Base-by-base conservation (phyloP, 805 yeast genomes). In the Tetrapisispora taiwanensis region DNA sequence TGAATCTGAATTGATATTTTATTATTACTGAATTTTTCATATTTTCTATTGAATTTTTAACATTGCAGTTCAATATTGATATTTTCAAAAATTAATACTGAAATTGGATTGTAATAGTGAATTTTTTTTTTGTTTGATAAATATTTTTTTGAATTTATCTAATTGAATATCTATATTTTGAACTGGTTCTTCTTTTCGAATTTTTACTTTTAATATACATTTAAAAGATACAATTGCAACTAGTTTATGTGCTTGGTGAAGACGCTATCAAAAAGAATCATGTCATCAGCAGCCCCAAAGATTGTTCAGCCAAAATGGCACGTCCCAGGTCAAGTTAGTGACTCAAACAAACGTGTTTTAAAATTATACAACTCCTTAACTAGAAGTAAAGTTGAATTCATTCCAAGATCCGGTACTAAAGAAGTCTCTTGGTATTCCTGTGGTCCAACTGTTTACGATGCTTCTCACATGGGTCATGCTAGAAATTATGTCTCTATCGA, bases 381-480 rank as follows among this genome's bases (percentile, higher is more conserved):
- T 3, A 73, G 94, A 54, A 64, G 78, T 28, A 90, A 90, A 59
- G 84, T 77, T 32, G 82, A 72, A 46, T 90, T 92, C 55, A 63
- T 79, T n/a, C 94, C 97, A 2, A 65, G 70, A 45, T 67, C 70
- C 24, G 75, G 76, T 2, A 60, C 59, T 30, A 75, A 76, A 48
- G 75, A 74, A 47, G 84, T 92, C 41, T 75, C 88, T 0, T 92
- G 98, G 98, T 92, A 92, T 69, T 84, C 88, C 46, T 92, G 98
- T 74, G 98, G 98, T 6, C 98, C 98, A 12, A 92, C 98, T 0
- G 98, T 92, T 14, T 92, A 92, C 60, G 95, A 92, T 65, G 79
- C 92, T 30, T 78, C 89, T 42, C 98, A 92, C 60, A 88, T 92
- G 97, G 98, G 98, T 19, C 98, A 92, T 63, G 98, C 98, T 13